Base-by-base conservation (phyloP, 2,329 filamentous ascomycete species). In the Achaetomium macrosporum region DNA sequence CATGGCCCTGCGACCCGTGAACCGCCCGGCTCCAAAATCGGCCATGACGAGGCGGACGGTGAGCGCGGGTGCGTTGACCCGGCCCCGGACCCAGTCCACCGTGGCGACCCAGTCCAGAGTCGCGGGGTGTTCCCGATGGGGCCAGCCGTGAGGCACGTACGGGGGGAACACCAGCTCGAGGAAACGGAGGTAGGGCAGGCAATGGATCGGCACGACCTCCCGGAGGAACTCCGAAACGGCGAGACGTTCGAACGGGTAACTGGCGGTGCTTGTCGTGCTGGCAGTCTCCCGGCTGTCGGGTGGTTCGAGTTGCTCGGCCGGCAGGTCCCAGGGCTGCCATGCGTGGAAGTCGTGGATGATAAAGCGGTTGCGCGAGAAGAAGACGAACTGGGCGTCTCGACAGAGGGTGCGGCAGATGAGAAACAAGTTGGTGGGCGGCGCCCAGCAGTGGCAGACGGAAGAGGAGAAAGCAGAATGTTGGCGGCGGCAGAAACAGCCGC, bases 81-180 rank as follows among this genome's bases (percentile, higher is more conserved):
- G 35, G 31, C 15, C 41, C 29, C 30, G 45, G 3, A 52, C 6
- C 48, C 48, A 49, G 15, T 9, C 8, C n/a, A 49, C 44, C 15
- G 52, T 51, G 20, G 17, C 43, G 31, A 16, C 7, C 53, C 53
- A 55, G 30, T 55, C 49, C 19, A 25, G 9, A 2, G 25, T 30
- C 11, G 49, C n/a, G 16, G 36, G 13, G 35, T 35, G 36, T 3
- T 54, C 31, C 5, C 35, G 17, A 17, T 17, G 6, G 29, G 47
- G 52, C 52, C 52, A 54, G 37, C 17, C 33, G 35, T 47, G 16
- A 3, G 47, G 42, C 9, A 42, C 39, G 43, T 54, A 54, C 5
- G 47, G 47, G n/a, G 47, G 52, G 25, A 51, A 54, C 10, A 54
- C 43, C 20, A 54, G 20, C 25, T 54, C 47, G 12, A 54, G 39